Evolutionary conservation across 1,284 basidiomycete species (phyloP), one percentile per base, ranked within the genome.

Genomic region (Ceratobasidium sp.): DNA sequence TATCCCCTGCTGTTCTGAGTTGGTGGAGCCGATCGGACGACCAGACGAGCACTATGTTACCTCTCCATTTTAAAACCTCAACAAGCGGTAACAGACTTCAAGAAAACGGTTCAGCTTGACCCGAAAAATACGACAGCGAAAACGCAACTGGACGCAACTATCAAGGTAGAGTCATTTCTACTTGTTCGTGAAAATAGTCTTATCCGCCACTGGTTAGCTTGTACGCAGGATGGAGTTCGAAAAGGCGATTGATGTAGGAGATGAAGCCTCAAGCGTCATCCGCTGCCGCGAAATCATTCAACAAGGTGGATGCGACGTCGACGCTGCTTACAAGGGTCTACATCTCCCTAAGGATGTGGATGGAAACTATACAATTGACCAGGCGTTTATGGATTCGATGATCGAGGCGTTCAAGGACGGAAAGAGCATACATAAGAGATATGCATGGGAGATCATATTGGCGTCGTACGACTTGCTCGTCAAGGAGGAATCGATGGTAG

Each of bases 381-480:
- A 89, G 50, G 89, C 92, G 74, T 99, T 99, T 85, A 88, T 99
- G 80, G 89, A 91, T 80, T 89, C 87, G 46, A 97, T 99, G 96
- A 91, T 99, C 65, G 87, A 93, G 81, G 94, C 92, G 90, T 99
- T 98, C 87, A 98, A 97, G 86, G 90, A 92, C 61, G 96, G 96
- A 33, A 97, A 97, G 84, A 89, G 92, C 38, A 86, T 99, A 73
- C 92, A 96, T 4, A 92, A 92, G 85, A 88, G 96, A 84, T 93
- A 96, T 80, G 96, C 94, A 38, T 99, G 96, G 96, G 96, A 99
- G 86, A 98, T 99, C 82, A 89, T 97, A 40, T 88, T 99, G 13
- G 96, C 95, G 40, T 96, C 95, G 78, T 90, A 95, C 83, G 89
- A 91, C 23, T 86, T 90, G 7, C 92, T 99, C 81, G 86, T 88